Evolutionary conservation across 805 yeast genomes (phyloP).

Genomic region (Kodamaea leandrae): DNA sequence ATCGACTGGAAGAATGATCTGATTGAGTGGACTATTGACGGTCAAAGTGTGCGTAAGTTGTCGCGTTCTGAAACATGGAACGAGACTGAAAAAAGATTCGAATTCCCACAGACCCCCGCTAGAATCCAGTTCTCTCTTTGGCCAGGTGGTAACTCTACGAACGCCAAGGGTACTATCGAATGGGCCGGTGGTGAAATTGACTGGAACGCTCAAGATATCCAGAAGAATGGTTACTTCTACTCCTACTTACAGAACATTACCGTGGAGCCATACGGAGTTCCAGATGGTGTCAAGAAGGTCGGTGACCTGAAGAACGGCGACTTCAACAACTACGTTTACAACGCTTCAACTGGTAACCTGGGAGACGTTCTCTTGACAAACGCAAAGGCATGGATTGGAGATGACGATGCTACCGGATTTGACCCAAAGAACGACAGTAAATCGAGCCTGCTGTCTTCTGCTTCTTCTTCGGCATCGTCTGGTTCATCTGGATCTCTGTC

Average conservation of each 20-base stretch:
- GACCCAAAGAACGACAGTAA: constrained; percentile 44
- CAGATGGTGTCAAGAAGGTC: constrained; percentile 43
- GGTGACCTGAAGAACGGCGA: constrained; percentile 22
- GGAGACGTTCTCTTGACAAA: constrained; percentile 56
- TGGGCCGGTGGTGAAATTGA: constrained; percentile 89
- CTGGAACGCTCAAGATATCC: constrained; percentile 77
- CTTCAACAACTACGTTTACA: constrained; percentile 47
- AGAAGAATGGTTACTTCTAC: constrained; percentile 77
- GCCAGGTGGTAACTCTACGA: constrained; percentile 67
- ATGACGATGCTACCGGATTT: constrained; percentile 60
- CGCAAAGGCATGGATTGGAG: constrained; percentile 57
- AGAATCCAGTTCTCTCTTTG: constrained; percentile 70
- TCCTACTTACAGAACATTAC: constrained; percentile 58
- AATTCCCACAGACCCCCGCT: constrained; percentile 73
- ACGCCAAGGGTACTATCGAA: constrained; percentile 60
- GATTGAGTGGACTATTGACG: constrained; percentile 73
- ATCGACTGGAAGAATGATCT: constrained; percentile 80
- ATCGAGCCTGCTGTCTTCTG: constrained; percentile 10
- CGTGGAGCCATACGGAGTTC: constrained; percentile 72
- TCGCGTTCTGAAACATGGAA: constrained; percentile 59
- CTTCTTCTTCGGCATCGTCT: constrained; percentile 17
- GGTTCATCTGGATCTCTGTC: constrained; percentile 12
- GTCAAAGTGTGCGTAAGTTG: constrained; percentile 62
- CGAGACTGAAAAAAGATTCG: constrained; percentile 53
- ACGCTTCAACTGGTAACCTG: constrained; percentile 40